phyloP scores from a whole-genome alignment of 2,329 filamentous ascomycete species.

The Ophiocordyceps camponoti-saundersi region DNA sequence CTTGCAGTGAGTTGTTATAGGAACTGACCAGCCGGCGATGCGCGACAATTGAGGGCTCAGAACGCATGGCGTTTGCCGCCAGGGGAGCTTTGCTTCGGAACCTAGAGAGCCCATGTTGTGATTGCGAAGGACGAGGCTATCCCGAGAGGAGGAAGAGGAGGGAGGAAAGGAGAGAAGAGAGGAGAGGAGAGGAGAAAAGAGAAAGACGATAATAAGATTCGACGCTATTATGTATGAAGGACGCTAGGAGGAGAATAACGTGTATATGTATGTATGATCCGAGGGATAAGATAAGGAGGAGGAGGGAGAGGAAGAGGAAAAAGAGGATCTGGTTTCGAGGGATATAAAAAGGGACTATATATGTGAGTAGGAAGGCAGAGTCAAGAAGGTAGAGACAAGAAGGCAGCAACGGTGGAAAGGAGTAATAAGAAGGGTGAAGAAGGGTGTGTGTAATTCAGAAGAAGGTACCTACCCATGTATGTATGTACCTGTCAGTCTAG shows the following conservation, averaged over 20 bases:
- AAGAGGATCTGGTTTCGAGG: not conserved
- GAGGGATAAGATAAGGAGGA: not conserved
- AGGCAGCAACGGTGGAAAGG: not conserved
- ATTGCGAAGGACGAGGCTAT: not conserved
- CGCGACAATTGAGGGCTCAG: constrained; percentile 50
- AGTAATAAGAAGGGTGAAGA: not conserved
- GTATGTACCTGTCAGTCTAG: constrained; percentile 2
- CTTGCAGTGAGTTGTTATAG: not conserved
- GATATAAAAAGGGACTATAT: not conserved
- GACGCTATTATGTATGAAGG: not conserved
- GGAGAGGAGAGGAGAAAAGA: not conserved
- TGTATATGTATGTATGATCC: too few relatives aligned
- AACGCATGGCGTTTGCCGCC: constrained; percentile 56
- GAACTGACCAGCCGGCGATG: constrained; percentile 51
- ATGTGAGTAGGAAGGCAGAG: not conserved
- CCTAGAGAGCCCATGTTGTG: constrained; percentile 22
- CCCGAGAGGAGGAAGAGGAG: not conserved
- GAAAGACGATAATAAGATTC: not conserved
- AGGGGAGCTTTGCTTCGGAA: constrained; percentile 31
- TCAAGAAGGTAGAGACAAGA: too few relatives aligned
- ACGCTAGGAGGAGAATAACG: not conserved
- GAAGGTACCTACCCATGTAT: too few relatives aligned
- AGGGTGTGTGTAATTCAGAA: too few relatives aligned
- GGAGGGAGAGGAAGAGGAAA: not conserved
- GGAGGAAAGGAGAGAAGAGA: not conserved